These are phyloP conservation scores for Carpinus viminea DNA, from an alignment of 306 rosid species.

Conservation along the genomic window DNA sequence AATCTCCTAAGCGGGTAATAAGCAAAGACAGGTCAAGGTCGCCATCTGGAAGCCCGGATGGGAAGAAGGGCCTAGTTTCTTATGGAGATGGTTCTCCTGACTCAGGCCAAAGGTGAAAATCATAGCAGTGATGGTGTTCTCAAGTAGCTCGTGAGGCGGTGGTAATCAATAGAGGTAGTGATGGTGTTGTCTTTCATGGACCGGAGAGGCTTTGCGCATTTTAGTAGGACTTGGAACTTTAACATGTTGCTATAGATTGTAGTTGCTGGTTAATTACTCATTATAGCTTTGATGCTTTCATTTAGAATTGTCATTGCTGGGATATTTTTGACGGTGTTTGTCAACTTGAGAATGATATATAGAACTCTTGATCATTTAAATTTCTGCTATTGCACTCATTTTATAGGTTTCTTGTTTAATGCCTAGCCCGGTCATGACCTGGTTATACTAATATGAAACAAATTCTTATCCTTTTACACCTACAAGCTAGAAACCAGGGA, in stretches of 20 bases:
- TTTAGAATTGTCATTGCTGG: conserved; percentile 21
- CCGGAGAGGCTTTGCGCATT: conserved; percentile 8
- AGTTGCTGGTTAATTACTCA: not conserved
- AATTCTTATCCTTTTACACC: too few relatives aligned
- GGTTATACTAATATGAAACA: too few relatives aligned
- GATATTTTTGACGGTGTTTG: conserved; percentile 33
- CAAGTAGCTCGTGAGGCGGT: not conserved
- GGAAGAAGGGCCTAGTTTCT: conserved; percentile 82
- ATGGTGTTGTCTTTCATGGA: not conserved
- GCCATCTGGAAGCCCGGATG: conserved; percentile 63
- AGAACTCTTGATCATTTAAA: conserved; percentile 15
- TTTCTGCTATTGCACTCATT: not conserved
- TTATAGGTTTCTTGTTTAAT: not conserved
- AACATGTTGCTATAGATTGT: conserved; percentile 9
- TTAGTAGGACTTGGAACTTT: not conserved
- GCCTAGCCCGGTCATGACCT: too few relatives aligned
- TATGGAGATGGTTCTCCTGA: conserved; percentile 75
- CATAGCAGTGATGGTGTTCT: not conserved
- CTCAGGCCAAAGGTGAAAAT: conserved; percentile 31
- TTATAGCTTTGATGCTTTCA: conserved; percentile 3
- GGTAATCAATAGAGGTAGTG: too few relatives aligned
- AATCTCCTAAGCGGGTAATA: conserved; percentile 48
- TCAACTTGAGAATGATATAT: conserved; percentile 27
- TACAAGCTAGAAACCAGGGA: too few relatives aligned
- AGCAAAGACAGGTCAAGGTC: conserved; percentile 57